A percentile compares a stretch with the other conserved stretches of the same genome.
Evolutionary conservation across 768 basidiomycete genomes (phyloP).

Genomic region (Tylopilus cervinicoccineus): DNA sequence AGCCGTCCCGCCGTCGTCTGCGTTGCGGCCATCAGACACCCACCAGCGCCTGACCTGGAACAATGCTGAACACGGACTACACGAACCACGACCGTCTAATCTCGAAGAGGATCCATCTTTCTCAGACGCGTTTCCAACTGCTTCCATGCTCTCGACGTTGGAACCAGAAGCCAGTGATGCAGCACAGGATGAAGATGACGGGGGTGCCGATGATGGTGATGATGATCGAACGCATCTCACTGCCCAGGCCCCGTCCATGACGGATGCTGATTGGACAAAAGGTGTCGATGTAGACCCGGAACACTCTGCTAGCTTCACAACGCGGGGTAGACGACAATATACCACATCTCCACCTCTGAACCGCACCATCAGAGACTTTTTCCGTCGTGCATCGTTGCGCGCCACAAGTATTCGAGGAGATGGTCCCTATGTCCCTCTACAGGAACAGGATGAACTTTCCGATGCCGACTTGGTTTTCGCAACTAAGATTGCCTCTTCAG

Average conservation of each 20-base stretch:
- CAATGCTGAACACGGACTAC: neutral
- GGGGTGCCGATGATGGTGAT: constrained; percentile 32
- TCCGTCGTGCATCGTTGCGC: constrained; percentile 65
- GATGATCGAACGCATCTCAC: constrained; percentile 62
- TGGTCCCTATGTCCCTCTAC: constrained; percentile 55
- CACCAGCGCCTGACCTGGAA: neutral
- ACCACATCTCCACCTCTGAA: constrained; percentile 54
- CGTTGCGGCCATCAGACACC: constrained; percentile 18
- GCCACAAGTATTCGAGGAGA: constrained; percentile 73
- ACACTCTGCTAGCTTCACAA: constrained; percentile 37
- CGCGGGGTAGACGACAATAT: constrained; percentile 39
- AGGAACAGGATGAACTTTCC: constrained; percentile 42
- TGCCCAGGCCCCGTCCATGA: constrained; percentile 36
- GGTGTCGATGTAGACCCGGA: constrained; percentile 44
- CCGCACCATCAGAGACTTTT: constrained; percentile 50
- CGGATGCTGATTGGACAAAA: constrained; percentile 26
- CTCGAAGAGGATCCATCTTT: constrained; percentile 29
- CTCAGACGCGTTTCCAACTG: constrained; percentile 47
- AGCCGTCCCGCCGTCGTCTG: constrained; percentile 30
- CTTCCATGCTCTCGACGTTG: constrained; percentile 43
- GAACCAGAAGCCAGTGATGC: constrained; percentile 33
- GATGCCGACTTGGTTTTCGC: constrained; percentile 26
- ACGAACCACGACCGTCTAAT: constrained; percentile 18
- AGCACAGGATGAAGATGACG: constrained; percentile 55
- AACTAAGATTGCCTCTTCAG: constrained; percentile 38